Evolutionary conservation across 1,284 basidiomycete genomes (phyloP).

Genomic region (Meripilus lineatus): DNA sequence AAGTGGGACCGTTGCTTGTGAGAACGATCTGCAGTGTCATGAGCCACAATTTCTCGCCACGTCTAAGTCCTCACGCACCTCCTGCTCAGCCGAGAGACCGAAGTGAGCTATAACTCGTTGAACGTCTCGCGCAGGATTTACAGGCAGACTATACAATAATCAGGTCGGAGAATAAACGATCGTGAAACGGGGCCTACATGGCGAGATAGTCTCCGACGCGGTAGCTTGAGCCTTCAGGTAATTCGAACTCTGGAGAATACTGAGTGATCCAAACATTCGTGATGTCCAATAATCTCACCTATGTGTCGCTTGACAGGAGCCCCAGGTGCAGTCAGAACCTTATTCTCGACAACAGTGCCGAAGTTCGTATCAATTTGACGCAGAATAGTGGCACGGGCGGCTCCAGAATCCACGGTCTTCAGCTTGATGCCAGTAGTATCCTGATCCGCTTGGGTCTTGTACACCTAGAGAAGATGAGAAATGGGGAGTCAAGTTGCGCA

Average conservation of each 20-base stretch:
- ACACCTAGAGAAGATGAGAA: constrained; percentile 1
- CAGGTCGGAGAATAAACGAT: background rate
- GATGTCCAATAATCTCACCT: constrained; percentile 18
- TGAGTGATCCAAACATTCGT: constrained; percentile 25
- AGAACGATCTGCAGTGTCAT: constrained; percentile 30
- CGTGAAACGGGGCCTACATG: constrained; percentile 25
- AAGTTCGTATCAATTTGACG: constrained; percentile 37
- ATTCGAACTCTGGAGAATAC: constrained; percentile 30
- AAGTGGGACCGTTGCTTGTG: constrained; percentile 33
- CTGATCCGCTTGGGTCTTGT: constrained; percentile 1
- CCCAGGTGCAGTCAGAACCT: constrained; percentile 35
- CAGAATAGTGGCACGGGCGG: constrained; percentile 32
- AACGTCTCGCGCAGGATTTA: constrained; percentile 37
- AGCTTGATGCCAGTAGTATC: constrained; percentile 21
- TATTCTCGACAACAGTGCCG: constrained; percentile 37
- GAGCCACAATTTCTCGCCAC: constrained; percentile 1
- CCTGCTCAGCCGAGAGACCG: constrained; percentile 37
- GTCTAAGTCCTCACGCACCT: too few species aligned
- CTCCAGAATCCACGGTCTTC: constrained; percentile 31
- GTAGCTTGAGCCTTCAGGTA: constrained; percentile 36
- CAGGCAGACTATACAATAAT: constrained; percentile 29
- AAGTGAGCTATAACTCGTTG: constrained; percentile 37
- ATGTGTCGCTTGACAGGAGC: constrained; percentile 41
- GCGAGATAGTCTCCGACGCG: constrained; percentile 45
- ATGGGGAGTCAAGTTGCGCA: background rate